Base-by-base conservation (phyloP, 139 green algal genomes). In the Tetradesmus obliquus region DNA sequence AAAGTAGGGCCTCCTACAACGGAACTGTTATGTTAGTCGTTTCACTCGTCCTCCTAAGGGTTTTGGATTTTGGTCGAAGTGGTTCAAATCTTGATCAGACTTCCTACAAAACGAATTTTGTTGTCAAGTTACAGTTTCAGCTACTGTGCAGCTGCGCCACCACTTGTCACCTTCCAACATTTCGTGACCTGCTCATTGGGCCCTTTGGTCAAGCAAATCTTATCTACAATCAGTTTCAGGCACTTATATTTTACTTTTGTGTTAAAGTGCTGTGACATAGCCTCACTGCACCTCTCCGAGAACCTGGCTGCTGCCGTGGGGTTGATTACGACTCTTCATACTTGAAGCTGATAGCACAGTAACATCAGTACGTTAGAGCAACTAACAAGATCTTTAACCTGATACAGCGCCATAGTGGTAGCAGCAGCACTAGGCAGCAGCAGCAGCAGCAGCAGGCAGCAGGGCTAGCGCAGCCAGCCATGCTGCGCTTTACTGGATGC, bases 401-500 rank as follows among this genome's bases (percentile, higher is more conserved):
- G 32, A 45, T 45, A 45, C 32, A 45, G 32, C 32, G 32, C 32
- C 32, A 45, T 45, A 87, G 84, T 58, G 6, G 84, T 57, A 54
- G 58, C 84, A 54, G 58, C 58, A 57, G 84, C 84, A 80, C 32
- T 45, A 45, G 32, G 84, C 84, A 79, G 55, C 55, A 79, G 84
- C n/a, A 55, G 15, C 53, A 84, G 53, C 51, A 15, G 71, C 87
- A 32, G 54, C 20, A 51, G 54, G 54, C 79, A 81, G 66, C 51
- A 22, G 45, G 32, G 8, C 53, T 69, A 86, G 55, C 62, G 54
- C 19, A 74, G 66, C 66, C 66, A 76, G 66, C 17, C 8, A 95
- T 95, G 96, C 91, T 99, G 58, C 95, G 94, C 3, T 98, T 99
- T 55, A 91, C 91, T 7, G 98, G 98, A 24, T 94, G 94, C 71